phyloP scores from a whole-genome alignment of 2,329 filamentous ascomycete genomes.

The Colletotrichum spinosum region DNA sequence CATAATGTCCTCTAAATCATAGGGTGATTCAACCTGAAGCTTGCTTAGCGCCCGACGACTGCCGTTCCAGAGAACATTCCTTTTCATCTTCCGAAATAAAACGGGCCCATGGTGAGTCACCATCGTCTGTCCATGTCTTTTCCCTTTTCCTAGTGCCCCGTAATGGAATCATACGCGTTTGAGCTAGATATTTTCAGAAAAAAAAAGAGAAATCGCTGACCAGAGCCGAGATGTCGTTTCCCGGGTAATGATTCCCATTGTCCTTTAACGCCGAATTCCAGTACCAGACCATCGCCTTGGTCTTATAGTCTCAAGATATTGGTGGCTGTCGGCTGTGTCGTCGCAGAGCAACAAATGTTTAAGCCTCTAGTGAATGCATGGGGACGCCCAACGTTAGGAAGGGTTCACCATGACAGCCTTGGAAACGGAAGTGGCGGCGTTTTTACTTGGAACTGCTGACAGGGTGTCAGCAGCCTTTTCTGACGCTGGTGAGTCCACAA shows the following conservation, averaged over 20 bases:
- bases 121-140: neutral
- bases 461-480: conserved; percentile 46
- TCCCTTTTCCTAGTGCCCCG: conserved; percentile 1
- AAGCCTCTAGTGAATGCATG: conserved; percentile 42
- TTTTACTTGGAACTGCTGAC: conserved; percentile 18
- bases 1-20: too few species aligned
- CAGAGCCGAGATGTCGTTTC: conserved; percentile 20
- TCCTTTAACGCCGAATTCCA: conserved; percentile 32
- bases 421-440: conserved; percentile 25
- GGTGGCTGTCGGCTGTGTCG: conserved; percentile 3
- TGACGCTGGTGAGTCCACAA: conserved; percentile 47
- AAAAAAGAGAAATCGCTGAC: conserved; percentile 7
- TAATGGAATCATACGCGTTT: conserved; percentile 3
- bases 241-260: neutral
- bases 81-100: too few species aligned
- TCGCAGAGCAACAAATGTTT: neutral
- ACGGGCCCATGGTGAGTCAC: too few species aligned
- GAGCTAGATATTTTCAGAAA: conserved; percentile 5
- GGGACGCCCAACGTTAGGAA: conserved; percentile 41
- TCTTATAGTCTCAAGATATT: conserved; percentile 22
- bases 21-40: too few species aligned
- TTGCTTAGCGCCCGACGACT: too few species aligned
- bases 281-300: conserved; percentile 16
- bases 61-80: too few species aligned
- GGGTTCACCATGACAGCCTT: conserved; percentile 21